Evolutionary conservation across 805 yeast species (phyloP).

Genomic region (Myxozyma nipponensis): DNA sequence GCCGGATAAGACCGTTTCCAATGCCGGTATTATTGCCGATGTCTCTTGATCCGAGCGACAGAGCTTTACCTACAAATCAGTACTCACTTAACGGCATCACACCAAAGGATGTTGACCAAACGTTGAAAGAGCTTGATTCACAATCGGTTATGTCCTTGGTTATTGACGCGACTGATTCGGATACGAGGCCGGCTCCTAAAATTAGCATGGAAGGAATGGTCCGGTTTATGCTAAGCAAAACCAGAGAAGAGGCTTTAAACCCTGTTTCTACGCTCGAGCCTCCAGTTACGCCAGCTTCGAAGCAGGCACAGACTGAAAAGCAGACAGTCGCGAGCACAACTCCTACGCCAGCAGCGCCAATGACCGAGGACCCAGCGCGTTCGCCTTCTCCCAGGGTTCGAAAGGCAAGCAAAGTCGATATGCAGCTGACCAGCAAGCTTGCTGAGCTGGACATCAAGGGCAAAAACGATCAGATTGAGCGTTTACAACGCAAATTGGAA

Average conservation of each 20-base stretch:
- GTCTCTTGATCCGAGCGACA: background rate
- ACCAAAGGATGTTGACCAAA: constrained; percentile 5
- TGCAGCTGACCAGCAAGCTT: background rate
- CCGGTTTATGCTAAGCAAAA: constrained; percentile 5
- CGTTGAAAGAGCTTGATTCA: constrained; percentile 3
- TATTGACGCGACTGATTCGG: constrained; percentile 18
- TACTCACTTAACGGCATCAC: constrained; percentile 8
- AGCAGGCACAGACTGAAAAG: background rate
- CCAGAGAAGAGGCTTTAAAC: constrained; percentile 12
- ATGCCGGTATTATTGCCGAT: constrained; percentile 7
- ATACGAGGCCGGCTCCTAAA: constrained; percentile 6
- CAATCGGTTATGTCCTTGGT: constrained; percentile 12
- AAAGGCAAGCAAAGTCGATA: background rate
- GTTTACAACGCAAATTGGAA: background rate
- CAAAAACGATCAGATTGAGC: constrained; percentile 2
- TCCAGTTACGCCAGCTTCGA: too few relatives aligned
- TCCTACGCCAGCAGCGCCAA: background rate
- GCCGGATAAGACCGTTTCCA: constrained; percentile 13
- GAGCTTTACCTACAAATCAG: constrained; percentile 4
- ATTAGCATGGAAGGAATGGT: constrained; percentile 8
- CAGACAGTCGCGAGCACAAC: background rate
- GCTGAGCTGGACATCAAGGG: constrained; percentile 15
- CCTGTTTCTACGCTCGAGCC: too few relatives aligned
- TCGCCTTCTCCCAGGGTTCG: background rate
- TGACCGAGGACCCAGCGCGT: background rate